Conservation (phyloP, 768 basidiomycete species). For the Serendipita sp. region DNA sequence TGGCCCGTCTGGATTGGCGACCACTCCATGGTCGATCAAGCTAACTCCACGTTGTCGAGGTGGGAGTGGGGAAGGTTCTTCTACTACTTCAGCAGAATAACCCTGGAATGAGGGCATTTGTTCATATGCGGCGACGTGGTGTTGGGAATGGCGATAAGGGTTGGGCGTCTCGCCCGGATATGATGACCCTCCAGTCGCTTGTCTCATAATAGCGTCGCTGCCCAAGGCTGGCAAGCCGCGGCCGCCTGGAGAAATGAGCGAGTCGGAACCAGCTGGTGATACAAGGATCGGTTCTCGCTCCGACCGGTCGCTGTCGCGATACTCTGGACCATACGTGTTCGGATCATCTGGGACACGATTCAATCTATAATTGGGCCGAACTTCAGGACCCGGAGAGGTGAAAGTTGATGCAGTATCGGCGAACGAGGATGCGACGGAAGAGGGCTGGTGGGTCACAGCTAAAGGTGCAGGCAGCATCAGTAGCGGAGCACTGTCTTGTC, state of each 20-base stretch:
- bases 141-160: slow-evolving; percentile 39
- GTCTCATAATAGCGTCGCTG: slow-evolving; percentile 26
- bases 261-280: slow-evolving; percentile 1
- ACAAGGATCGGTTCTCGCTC: slow-evolving; percentile 1
- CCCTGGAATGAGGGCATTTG: slow-evolving; percentile 18
- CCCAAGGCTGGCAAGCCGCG: slow-evolving; percentile 4
- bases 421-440: slow-evolving; percentile 16
- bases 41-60: slow-evolving; percentile 43
- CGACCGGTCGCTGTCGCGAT: slow-evolving; percentile 3
- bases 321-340: not conserved
- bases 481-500: slow-evolving; percentile 53
- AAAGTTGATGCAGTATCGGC: slow-evolving; percentile 14
- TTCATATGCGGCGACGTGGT: slow-evolving; percentile 23
- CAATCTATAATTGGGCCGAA: slow-evolving; percentile 27
- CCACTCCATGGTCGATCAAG: slow-evolving; percentile 68
- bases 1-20: slow-evolving; percentile 61
- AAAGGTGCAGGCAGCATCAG: slow-evolving; percentile 64
- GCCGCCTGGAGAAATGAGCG: not conserved
- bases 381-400: slow-evolving; percentile 10
- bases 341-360: slow-evolving; percentile 16
- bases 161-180: slow-evolving; percentile 34
- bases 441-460: slow-evolving; percentile 27
- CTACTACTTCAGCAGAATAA: slow-evolving; percentile 22
- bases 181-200: slow-evolving; percentile 21
- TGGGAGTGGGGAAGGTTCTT: slow-evolving; percentile 6